Percentiles rank a stretch among this genome's conserved stretches.
These are phyloP conservation scores for Raffaelea albimanens DNA, from an alignment of 2,329 filamentous ascomycete species.

Conservation along the genomic window DNA sequence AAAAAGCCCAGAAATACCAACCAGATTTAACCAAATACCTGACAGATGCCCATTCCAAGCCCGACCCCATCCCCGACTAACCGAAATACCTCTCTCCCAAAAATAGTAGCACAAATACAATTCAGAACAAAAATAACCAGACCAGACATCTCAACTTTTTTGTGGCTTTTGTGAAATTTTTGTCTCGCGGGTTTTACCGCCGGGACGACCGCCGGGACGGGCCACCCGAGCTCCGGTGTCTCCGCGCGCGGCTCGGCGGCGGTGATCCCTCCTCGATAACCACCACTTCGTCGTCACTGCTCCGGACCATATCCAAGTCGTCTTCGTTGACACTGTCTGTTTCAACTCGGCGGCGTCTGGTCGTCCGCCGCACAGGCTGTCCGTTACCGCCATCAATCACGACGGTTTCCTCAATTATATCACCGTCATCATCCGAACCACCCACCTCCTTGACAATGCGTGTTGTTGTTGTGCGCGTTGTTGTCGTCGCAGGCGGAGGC, in stretches of 20 bases:
- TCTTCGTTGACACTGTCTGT: conserved; percentile 1
- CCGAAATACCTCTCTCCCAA: too few species aligned
- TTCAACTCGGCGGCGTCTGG: not conserved
- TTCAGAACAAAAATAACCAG: too few species aligned
- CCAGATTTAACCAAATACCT: too few species aligned
- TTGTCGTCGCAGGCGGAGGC: conserved; percentile 4
- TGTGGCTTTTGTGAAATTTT: not conserved
- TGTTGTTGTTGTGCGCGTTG: not conserved
- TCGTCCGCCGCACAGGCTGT: not conserved
- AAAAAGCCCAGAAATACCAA: too few species aligned
- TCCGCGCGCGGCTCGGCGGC: not conserved
- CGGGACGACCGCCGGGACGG: not conserved
- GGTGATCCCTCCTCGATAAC: conserved; percentile 1
- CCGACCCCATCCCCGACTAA: too few species aligned
- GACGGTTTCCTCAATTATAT: conserved; percentile 7
- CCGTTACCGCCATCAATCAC: not conserved
- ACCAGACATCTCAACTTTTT: too few species aligned
- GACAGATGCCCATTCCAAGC: too few species aligned
- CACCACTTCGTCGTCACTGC: conserved; percentile 7
- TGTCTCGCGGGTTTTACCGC: not conserved
- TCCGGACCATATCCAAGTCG: not conserved
- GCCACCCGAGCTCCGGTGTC: not conserved
- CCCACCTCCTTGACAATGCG: conserved; percentile 2
- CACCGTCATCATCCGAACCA: conserved; percentile 5
- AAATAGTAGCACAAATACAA: too few species aligned